Evolutionary conservation across 352 stramenopile genomes (phyloP).

Genomic region (Globisporangium rhizosaccharum): DNA sequence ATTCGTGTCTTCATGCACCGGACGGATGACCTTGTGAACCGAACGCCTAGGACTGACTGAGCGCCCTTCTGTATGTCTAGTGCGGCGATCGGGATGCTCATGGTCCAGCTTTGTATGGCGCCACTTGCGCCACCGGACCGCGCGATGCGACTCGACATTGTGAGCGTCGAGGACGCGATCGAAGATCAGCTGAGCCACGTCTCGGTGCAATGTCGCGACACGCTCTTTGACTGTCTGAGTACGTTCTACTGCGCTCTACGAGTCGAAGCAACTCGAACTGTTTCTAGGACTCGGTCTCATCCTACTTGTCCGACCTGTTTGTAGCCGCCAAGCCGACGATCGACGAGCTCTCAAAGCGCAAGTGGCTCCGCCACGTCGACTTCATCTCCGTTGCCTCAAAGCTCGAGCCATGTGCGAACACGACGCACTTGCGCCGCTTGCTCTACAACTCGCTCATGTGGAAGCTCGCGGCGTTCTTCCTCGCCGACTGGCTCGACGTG

Average conservation of each 20-base stretch:
- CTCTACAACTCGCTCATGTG: conserved; percentile 36
- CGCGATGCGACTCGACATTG: conserved; percentile 19
- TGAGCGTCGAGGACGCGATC: conserved; percentile 31
- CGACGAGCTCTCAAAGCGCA: conserved; percentile 34
- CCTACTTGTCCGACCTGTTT: neutral
- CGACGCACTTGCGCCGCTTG: conserved; percentile 11
- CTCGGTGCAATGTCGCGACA: conserved; percentile 29
- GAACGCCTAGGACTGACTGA: neutral
- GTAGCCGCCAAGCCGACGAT: conserved; percentile 30
- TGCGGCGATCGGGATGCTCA: conserved; percentile 47
- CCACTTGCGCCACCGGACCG: conserved; percentile 17
- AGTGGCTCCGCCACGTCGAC: conserved; percentile 52
- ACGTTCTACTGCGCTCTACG: conserved; percentile 10
- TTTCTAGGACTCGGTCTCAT: conserved; percentile 3
- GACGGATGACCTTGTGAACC: no score
- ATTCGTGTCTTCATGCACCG: neutral
- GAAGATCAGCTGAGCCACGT: conserved; percentile 47
- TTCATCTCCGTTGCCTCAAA: conserved; percentile 42
- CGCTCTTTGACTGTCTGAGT: conserved; percentile 53
- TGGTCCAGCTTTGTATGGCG: conserved; percentile 56
- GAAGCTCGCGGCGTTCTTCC: conserved; percentile 46
- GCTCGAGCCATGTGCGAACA: conserved; percentile 16
- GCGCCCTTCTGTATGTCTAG: conserved; percentile 10
- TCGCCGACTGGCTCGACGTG: conserved; percentile 30
- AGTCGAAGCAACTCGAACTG: no score